These are phyloP conservation scores for Microbotryum scabiosae DNA, from an alignment of 1,284 basidiomycete genomes.

Conservation along the genomic window DNA sequence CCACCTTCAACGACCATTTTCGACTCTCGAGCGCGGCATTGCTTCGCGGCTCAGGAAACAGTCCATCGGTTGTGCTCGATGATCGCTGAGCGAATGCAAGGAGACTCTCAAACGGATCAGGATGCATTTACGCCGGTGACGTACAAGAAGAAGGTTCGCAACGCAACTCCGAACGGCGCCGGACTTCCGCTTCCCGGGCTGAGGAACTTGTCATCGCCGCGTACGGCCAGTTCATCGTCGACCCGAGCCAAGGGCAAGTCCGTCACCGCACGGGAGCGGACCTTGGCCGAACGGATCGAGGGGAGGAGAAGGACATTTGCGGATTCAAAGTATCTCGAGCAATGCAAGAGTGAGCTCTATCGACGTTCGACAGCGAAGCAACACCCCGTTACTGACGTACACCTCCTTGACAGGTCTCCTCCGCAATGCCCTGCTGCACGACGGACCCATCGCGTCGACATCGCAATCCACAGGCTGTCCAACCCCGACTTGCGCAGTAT, in stretches of 20 bases:
- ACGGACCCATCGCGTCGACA: too few relatives aligned
- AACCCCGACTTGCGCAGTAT: conserved; percentile 13
- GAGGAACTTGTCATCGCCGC: too few relatives aligned
- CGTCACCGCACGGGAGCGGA: conserved; percentile 14
- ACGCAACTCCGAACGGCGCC: neutral
- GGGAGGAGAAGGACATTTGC: neutral
- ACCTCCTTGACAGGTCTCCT: neutral
- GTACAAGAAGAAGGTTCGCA: conserved; percentile 18
- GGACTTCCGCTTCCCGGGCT: too few relatives aligned
- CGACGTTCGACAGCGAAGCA: too few relatives aligned
- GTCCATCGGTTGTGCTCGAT: too few relatives aligned
- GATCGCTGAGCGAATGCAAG: neutral
- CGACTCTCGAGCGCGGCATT: too few relatives aligned
- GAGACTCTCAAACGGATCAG: neutral
- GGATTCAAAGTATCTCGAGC: conserved; percentile 2
- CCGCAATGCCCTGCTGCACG: neutral
- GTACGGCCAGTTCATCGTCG: too few relatives aligned
- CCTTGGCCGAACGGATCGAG: conserved; percentile 15
- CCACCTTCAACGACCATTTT: too few relatives aligned
- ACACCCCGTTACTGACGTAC: neutral
- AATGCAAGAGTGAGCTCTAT: conserved; percentile 12
- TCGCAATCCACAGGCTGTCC: conserved; percentile 7
- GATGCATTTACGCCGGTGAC: conserved; percentile 19
- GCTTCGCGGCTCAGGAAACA: too few relatives aligned
- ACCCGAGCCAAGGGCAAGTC: conserved; percentile 11